phyloP scores from a whole-genome alignment of 2,329 filamentous ascomycete genomes.

The Fusarium sublunatum region DNA sequence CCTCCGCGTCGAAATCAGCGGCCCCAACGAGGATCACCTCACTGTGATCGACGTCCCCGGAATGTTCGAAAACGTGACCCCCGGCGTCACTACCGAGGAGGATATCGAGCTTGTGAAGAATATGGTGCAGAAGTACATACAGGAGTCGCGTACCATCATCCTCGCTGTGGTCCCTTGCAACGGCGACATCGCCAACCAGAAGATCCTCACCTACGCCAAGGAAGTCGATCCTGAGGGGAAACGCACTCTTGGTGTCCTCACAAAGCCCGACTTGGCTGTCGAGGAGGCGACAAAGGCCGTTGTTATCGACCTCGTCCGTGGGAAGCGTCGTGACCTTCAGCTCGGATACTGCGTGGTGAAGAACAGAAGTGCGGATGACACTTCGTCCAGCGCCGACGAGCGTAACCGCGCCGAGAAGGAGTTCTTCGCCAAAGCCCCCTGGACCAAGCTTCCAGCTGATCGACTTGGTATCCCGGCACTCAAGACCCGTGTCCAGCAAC shows the following conservation, averaged over 20 bases:
- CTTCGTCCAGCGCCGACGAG: constrained; percentile 45
- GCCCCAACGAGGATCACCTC: constrained; percentile 59
- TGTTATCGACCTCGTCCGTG: constrained; percentile 56
- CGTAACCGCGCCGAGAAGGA: constrained; percentile 49
- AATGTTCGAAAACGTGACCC: constrained; percentile 54
- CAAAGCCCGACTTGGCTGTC: constrained; percentile 68
- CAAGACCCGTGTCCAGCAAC: constrained; percentile 49
- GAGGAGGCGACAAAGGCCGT: constrained; percentile 54
- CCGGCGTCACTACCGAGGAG: constrained; percentile 55
- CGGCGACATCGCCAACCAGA: constrained; percentile 55
- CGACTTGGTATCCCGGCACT: constrained; percentile 53
- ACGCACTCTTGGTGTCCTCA: constrained; percentile 63
- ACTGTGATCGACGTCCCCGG: constrained; percentile 67
- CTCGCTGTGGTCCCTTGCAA: constrained; percentile 59
- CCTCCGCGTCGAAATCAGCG: constrained; percentile 55
- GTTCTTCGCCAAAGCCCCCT: constrained; percentile 55
- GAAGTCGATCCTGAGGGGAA: constrained; percentile 54
- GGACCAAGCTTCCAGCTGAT: constrained; percentile 47
- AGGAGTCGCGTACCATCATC: constrained; percentile 60
- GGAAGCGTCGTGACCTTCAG: constrained; percentile 54
- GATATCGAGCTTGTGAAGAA: constrained; percentile 59
- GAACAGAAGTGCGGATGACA: constrained; percentile 60
- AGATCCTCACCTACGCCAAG: constrained; percentile 53
- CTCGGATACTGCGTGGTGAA: constrained; percentile 63
- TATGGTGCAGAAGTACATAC: constrained; percentile 62